Evolutionary conservation across 495 filamentous ascomycete genomes (phyloP), one percentile per base, ranked within the genome.

Genomic region (Daldinia concentrica): DNA sequence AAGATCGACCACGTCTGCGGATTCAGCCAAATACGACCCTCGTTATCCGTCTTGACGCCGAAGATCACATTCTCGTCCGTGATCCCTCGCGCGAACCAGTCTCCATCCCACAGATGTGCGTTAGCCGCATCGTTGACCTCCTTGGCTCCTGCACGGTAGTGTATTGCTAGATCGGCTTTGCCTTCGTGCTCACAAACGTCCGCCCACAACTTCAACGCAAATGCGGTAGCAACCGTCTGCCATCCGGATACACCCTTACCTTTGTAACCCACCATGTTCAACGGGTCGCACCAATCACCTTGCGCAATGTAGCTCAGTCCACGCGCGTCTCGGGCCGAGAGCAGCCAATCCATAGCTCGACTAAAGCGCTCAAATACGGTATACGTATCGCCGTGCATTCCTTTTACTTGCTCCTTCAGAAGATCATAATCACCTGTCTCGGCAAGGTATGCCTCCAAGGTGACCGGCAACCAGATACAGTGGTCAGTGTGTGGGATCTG

Each of bases 251-350:
- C 86, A 22, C 86, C 86, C 39, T 79, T 80, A 51, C 85, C 85
- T 72, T 85, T 86, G 71, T 84, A 85, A 37, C 86, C 86, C 43
- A 86, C 86, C 86, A 87, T 87, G 74, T 87, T 87, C 81, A 87
- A 84, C 50, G 86, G 86, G 66, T 87, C 86, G 65, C 86, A 87
- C 86, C 86, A 87, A 66, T 87, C 86, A 45, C 86, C 86, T 66
- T 87, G 85, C 1, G 83, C 83, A 62, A 87, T 86, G 77, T 81
- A 87, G 76, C 84, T 86, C 36, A 87, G 79, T 7, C 86, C 86
- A 17, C 85, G 83, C 30, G 82, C 62, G 66, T 87, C 86, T 43
- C 86, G 84, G 2, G 81, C 75, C 11, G 75, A 65, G 12, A 86
- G 74, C 1, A 87, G 71, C 81, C 82, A 87, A 73, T 87, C 82